A percentile compares a stretch with the other conserved stretches of the same genome.
Evolutionary conservation across 495 filamentous ascomycete species (phyloP).

Genomic region (Aspergillus wentii): DNA sequence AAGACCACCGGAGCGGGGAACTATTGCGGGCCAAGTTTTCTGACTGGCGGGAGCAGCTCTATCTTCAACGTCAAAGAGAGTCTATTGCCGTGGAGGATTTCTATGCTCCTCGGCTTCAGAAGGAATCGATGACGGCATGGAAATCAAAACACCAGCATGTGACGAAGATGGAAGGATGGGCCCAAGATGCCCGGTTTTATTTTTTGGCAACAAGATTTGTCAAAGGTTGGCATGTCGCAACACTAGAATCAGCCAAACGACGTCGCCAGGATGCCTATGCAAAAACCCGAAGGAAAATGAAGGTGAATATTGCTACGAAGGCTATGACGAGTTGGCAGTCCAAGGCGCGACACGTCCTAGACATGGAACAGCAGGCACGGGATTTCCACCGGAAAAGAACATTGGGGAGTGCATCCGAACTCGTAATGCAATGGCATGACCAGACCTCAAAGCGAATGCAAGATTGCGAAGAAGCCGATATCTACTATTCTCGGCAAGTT

Average conservation of each 20-base stretch:
- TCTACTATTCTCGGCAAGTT: conserved; percentile 36
- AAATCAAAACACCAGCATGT: conserved; percentile 38
- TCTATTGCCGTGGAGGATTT: conserved; percentile 50
- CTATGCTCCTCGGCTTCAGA: conserved; percentile 44
- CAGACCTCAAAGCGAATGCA: conserved; percentile 31
- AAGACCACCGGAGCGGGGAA: conserved; percentile 27
- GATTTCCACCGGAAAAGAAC: conserved; percentile 33
- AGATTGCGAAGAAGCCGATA: conserved; percentile 36
- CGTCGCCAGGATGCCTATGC: conserved; percentile 58
- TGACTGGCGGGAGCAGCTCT: conserved; percentile 39
- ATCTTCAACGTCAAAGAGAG: conserved; percentile 39
- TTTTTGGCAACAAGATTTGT: conserved; percentile 49
- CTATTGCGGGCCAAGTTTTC: conserved; percentile 32
- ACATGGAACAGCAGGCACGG: conserved; percentile 40
- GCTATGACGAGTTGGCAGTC: conserved; percentile 42
- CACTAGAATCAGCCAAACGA: conserved; percentile 43
- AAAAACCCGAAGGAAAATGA: conserved; percentile 49
- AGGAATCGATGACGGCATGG: conserved; percentile 47
- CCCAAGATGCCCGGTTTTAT: conserved; percentile 55
- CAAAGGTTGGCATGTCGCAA: conserved; percentile 51
- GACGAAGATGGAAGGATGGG: conserved; percentile 46
- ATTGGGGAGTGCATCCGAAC: conserved; percentile 29
- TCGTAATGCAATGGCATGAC: conserved; percentile 41
- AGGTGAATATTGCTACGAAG: conserved; percentile 51
- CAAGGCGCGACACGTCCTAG: conserved; percentile 30